phyloP scores from a whole-genome alignment of 306 rosid species.

The Malus asiatica region DNA sequence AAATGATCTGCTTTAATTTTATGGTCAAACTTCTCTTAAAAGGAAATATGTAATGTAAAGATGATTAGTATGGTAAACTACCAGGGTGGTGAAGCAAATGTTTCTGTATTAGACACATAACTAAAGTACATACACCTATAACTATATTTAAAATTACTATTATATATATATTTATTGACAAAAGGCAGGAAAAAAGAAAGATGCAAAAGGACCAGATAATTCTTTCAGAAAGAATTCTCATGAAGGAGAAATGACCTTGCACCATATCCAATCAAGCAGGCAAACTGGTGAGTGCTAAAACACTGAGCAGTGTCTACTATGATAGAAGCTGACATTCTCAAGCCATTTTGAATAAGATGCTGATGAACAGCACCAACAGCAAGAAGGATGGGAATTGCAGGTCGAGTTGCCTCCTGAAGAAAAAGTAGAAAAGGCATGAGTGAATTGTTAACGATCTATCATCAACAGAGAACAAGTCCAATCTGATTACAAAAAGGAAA shows the following conservation, averaged over 20 bases:
- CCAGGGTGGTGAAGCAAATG: background rate
- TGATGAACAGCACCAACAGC: constrained; percentile 99
- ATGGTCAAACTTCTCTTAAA: background rate
- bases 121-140: background rate
- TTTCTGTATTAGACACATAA: background rate
- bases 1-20: background rate
- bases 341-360: constrained; percentile 91
- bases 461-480: background rate
- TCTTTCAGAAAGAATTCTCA: constrained; percentile 4
- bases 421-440: constrained; percentile 14
- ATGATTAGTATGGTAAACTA: background rate
- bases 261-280: constrained; percentile 98
- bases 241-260: constrained; percentile 65
- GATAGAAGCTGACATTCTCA: constrained; percentile 86
- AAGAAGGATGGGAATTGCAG: constrained; percentile 91
- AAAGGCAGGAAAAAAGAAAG: background rate
- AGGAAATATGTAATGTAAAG: background rate
- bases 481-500: background rate
- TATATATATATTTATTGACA: background rate
- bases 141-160: background rate
- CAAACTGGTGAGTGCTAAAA: constrained; percentile 98
- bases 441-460: background rate
- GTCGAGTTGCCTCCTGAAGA: constrained; percentile 80
- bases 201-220: background rate
- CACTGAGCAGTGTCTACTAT: constrained; percentile 95